Evolutionary conservation across 208 protist species (phyloP).

Genomic region (Trypanosoma scelopori): DNA sequence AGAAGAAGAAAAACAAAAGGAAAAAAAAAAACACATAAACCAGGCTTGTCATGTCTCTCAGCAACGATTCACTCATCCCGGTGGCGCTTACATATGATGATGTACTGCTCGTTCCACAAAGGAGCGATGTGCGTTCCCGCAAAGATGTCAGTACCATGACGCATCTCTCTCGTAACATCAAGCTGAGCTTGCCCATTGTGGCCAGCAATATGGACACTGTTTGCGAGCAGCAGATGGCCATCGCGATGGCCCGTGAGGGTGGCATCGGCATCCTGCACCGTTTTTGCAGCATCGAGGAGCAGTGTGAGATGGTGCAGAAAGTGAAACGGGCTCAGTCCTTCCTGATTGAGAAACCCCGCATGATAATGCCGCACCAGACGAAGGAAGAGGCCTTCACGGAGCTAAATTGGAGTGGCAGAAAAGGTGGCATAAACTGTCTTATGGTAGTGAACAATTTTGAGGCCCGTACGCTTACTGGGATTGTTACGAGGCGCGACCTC

Average conservation of each 20-base stretch:
- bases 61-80: constrained; percentile 35
- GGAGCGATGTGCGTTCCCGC: constrained; percentile 67
- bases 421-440: constrained; percentile 74
- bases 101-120: constrained; percentile 86
- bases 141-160: constrained; percentile 65
- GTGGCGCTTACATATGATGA: constrained; percentile 88
- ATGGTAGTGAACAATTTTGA: constrained; percentile 69
- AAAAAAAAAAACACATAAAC: neutral
- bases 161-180: constrained; percentile 70
- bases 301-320: constrained; percentile 85
- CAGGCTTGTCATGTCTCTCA: constrained; percentile 22
- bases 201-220: constrained; percentile 94
- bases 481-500: constrained; percentile 69
- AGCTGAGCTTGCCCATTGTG: constrained; percentile 80
- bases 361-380: constrained; percentile 62
- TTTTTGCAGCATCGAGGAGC: constrained; percentile 87
- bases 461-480: constrained; percentile 53
- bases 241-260: constrained; percentile 86
- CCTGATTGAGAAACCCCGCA: constrained; percentile 84
- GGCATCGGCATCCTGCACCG: constrained; percentile 91
- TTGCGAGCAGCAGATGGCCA: constrained; percentile 85
- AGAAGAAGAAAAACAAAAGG: constrained; percentile 2
- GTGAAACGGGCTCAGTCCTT: constrained; percentile 92
- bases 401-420: constrained; percentile 73
- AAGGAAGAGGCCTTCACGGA: constrained; percentile 54